Percentiles rank a stretch among this genome's conserved stretches.
These are phyloP conservation scores for Mortierella sp. DNA, from an alignment of 371 early-diverging fungal species.

Conservation along the genomic window DNA sequence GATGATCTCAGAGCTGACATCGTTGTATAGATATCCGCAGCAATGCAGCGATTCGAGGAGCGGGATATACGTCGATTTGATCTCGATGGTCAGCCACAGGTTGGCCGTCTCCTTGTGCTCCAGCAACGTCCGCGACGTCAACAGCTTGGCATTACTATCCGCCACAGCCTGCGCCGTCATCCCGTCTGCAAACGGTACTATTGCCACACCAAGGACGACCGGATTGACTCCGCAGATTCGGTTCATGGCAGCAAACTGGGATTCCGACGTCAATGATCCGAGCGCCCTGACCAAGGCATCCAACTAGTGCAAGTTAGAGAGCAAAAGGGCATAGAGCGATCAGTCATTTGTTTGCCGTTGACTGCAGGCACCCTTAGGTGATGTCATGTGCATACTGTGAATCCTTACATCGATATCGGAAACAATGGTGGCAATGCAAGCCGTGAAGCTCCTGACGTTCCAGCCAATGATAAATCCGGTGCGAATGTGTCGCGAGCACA, in stretches of 20 bases:
- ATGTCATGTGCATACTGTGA: background rate
- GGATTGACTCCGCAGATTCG: slow-evolving; percentile 45
- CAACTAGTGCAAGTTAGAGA: slow-evolving; percentile 19
- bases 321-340: background rate
- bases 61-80: slow-evolving; percentile 60
- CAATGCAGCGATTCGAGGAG: slow-evolving; percentile 59
- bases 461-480: slow-evolving; percentile 63
- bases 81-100: slow-evolving; percentile 63
- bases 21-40: slow-evolving; percentile 59
- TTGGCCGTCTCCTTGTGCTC: slow-evolving; percentile 59
- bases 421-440: slow-evolving; percentile 62
- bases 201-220: slow-evolving; percentile 51
- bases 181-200: slow-evolving; percentile 52
- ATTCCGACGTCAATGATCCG: slow-evolving; percentile 42
- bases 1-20: slow-evolving; percentile 66
- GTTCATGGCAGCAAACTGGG: slow-evolving; percentile 43
- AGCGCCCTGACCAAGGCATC: slow-evolving; percentile 44
- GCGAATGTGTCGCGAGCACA: slow-evolving; percentile 55
- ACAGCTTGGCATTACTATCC: slow-evolving; percentile 42
- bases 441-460: slow-evolving; percentile 64
- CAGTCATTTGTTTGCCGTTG: background rate
- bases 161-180: slow-evolving; percentile 35
- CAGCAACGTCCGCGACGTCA: slow-evolving; percentile 43
- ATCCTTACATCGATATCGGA: slow-evolving; percentile 61
- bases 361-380: background rate